Conservation (phyloP, 352 stramenopile genomes). For the Phytophthora aleatoria region DNA sequence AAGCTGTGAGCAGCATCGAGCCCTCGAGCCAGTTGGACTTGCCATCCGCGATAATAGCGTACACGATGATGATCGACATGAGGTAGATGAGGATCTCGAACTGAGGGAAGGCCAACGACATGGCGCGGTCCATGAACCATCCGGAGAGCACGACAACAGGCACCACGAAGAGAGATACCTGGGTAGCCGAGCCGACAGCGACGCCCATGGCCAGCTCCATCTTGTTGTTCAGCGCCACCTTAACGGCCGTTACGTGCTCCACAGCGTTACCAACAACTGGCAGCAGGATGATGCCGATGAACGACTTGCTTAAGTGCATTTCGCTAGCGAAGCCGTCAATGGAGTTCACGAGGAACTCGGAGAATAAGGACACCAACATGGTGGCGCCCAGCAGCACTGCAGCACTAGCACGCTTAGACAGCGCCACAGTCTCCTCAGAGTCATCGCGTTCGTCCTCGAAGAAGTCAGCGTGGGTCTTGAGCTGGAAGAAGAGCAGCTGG, state of each 20-base stretch:
- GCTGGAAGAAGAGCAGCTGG: slow-evolving; percentile 96
- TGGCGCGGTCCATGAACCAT: slow-evolving; percentile 92
- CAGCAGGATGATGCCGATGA: slow-evolving; percentile 95
- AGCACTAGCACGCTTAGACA: slow-evolving; percentile 81
- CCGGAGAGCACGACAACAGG: slow-evolving; percentile 94
- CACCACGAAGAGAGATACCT: slow-evolving; percentile 98
- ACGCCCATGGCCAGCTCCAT: slow-evolving; percentile 99
- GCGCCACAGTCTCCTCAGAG: slow-evolving; percentile 74
- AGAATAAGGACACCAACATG: slow-evolving; percentile 92
- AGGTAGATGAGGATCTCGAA: slow-evolving; percentile 97
- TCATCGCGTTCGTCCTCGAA: slow-evolving; percentile 73
- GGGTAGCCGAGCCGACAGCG: slow-evolving; percentile 96
- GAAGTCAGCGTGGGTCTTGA: slow-evolving; percentile 93
- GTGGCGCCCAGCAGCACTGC: slow-evolving; percentile 89
- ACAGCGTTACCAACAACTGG: slow-evolving; percentile 98
- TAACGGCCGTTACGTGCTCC: slow-evolving; percentile 97
- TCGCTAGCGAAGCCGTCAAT: slow-evolving; percentile 79
- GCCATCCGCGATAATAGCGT: slow-evolving; percentile 90
- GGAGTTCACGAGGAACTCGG: slow-evolving; percentile 90
- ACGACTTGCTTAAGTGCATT: slow-evolving; percentile 82
- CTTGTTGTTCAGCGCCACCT: slow-evolving; percentile 97
- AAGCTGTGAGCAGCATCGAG: slow-evolving; percentile 92
- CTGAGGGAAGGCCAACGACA: slow-evolving; percentile 96
- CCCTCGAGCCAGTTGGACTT: slow-evolving; percentile 94
- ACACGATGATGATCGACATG: slow-evolving; percentile 96